Evolutionary conservation across 1,284 basidiomycete genomes (phyloP).

Genomic region (Tranzscheliella williamsii): DNA sequence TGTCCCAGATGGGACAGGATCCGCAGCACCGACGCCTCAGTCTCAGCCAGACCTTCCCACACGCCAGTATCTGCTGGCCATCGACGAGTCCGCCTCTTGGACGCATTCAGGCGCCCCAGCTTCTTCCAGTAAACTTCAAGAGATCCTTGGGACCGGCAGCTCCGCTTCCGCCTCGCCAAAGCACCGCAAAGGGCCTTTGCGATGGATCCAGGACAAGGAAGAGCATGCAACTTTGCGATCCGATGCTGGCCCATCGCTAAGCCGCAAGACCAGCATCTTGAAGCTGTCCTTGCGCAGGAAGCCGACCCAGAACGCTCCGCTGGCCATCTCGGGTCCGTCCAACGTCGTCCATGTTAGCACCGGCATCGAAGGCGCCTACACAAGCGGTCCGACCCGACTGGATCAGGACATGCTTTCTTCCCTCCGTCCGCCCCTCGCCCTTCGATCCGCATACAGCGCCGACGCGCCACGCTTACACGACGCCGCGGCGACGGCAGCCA

Average conservation of each 20-base stretch:
- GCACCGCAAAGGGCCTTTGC: constrained; percentile 5
- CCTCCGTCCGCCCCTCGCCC: too few species aligned
- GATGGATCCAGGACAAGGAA: constrained; percentile 21
- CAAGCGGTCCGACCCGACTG: too few species aligned
- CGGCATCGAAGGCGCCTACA: background rate
- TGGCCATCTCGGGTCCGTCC: constrained; percentile 15
- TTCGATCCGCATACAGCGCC: too few species aligned
- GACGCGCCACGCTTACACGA: too few species aligned
- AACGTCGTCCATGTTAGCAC: constrained; percentile 27
- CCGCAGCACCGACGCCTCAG: too few species aligned
- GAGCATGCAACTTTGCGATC: constrained; percentile 12
- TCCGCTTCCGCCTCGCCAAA: constrained; percentile 3
- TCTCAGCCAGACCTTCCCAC: too few species aligned
- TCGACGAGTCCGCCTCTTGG: too few species aligned
- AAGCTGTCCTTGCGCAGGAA: constrained; percentile 13
- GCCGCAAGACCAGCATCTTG: constrained; percentile 24
- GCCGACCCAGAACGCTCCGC: background rate
- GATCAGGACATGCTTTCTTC: too few species aligned
- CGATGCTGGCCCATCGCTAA: background rate
- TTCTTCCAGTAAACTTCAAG: too few species aligned
- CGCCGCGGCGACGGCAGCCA: too few species aligned
- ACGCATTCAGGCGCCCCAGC: too few species aligned
- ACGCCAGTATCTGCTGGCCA: background rate
- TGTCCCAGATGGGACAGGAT: too few species aligned
- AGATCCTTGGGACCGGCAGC: constrained; percentile 14